Evolutionary conservation across 2,329 filamentous ascomycete genomes (phyloP).

Genomic region (Ceratocystiopsis brevicomis): DNA sequence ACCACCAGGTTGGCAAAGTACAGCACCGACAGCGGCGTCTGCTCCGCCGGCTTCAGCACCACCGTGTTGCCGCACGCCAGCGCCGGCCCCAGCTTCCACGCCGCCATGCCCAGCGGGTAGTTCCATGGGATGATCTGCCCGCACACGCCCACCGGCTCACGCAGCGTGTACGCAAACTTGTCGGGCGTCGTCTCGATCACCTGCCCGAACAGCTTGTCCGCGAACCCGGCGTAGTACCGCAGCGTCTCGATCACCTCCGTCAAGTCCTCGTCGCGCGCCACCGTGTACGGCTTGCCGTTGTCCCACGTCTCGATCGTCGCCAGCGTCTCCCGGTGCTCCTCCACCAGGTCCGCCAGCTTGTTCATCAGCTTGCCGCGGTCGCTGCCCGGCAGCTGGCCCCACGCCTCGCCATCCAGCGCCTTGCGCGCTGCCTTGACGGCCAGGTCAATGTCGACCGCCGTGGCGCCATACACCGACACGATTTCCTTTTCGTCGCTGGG

Average conservation of each 20-base stretch:
- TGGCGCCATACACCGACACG: slow-evolving; percentile 5
- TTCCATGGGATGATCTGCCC: slow-evolving; percentile 59
- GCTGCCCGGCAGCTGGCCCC: slow-evolving; percentile 5
- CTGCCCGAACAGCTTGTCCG: slow-evolving; percentile 52
- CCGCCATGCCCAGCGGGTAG: slow-evolving; percentile 50
- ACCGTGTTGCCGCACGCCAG: slow-evolving; percentile 41
- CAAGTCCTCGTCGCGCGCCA: slow-evolving; percentile 5
- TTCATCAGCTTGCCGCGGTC: slow-evolving; percentile 21
- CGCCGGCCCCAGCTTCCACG: slow-evolving; percentile 53
- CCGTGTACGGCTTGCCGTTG: slow-evolving; percentile 45
- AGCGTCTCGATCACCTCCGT: slow-evolving; percentile 20
- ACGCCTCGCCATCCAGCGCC: slow-evolving; percentile 4
- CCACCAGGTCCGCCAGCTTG: slow-evolving; percentile 25
- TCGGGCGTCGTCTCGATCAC: slow-evolving; percentile 41
- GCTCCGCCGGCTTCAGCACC: slow-evolving; percentile 43
- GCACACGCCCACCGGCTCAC: slow-evolving; percentile 52
- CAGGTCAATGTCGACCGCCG: slow-evolving; percentile 5
- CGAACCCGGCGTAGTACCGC: slow-evolving; percentile 57
- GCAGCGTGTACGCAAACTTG: slow-evolving; percentile 51
- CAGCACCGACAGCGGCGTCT: slow-evolving; percentile 40
- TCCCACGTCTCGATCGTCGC: slow-evolving; percentile 55
- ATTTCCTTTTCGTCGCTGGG: slow-evolving; percentile 5
- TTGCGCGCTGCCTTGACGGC: slow-evolving; percentile 8
- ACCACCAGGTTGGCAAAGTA: slow-evolving; percentile 45
- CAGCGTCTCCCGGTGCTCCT: slow-evolving; percentile 17